Percentiles rank a stretch among this genome's conserved stretches.
Conservation (phyloP, 1,284 basidiomycete genomes). For the Trichosporon ovoides region DNA sequence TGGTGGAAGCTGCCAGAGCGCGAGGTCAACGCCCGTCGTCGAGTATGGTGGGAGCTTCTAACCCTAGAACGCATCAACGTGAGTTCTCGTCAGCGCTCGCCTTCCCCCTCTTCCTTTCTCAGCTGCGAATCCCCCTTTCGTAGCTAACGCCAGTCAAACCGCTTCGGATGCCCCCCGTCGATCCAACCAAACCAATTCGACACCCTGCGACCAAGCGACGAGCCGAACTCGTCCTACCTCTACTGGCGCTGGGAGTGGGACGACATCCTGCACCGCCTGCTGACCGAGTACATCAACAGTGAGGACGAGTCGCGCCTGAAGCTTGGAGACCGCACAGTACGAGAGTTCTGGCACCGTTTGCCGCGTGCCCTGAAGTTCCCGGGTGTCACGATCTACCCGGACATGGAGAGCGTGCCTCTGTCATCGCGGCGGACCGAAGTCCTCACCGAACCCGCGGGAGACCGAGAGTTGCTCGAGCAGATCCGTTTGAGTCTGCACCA, state of each 20-base stretch:
- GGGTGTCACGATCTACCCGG: background rate
- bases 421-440: background rate
- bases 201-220: background rate
- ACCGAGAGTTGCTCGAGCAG: background rate
- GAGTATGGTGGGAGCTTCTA: constrained; percentile 1
- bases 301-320: background rate
- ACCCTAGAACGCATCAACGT: constrained; percentile 1
- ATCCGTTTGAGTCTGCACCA: background rate
- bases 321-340: background rate
- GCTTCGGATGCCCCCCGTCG: background rate
- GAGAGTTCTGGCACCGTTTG: background rate
- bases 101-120: no score
- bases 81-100: no score
- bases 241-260: constrained; percentile 5
- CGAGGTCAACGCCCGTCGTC: background rate
- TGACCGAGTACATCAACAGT: constrained; percentile 1
- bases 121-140: no score
- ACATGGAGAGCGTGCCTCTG: background rate
- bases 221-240: background rate
- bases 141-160: background rate
- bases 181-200: background rate
- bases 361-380: background rate
- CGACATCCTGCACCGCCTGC: constrained; percentile 3
- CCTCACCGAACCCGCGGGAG: background rate
- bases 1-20: constrained; percentile 2